Evolutionary conservation across 306 rosid genomes (phyloP), one percentile per base, ranked within the genome.

Genomic region (Clitoria ternatea): DNA sequence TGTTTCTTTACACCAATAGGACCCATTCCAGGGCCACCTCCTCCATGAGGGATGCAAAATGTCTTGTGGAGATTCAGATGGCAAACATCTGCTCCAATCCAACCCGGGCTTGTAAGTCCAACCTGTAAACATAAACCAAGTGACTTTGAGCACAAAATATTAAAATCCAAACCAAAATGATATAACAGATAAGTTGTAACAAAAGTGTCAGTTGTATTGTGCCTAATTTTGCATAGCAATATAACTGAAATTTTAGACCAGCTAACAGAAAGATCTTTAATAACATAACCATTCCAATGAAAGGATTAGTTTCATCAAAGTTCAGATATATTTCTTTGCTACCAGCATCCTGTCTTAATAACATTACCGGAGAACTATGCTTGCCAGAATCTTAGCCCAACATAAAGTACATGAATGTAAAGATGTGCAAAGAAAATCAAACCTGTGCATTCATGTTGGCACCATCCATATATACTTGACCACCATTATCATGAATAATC

Each of bases 11-110:
- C 99, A 85, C 99, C 99, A 82, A 95, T 95, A 44, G 99, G 99
- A 82, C 99, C 99, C 99, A 95, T 95, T 54, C 99, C 99, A 65
- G 99, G 99, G 73, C 99, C 99, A 19, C 99, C 99, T 64, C 99
- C 99, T 81, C 99, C 99, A 53, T 95, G 99, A 10, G 99, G 99
- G 63, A 95, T 95, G 89, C 99, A 95, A 70, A 95, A 95, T 77
- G 99, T 95, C 84, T 95, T 95, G 6, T 95, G 99, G 32, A 95
- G 99, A 80, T 95, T 95, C 81, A 95, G 92, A 89, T 95, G 99
- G 79, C 99, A 95, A 66, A 95, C 99, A 69, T 95, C 99, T 55
- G 99, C 99, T 80, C 99, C 99, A 69, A 95, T 95, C 83, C 91
- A 87, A 53, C 99, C 99, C 0, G 99, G 99, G 81, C 96, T 95